phyloP scores from a whole-genome alignment of 352 stramenopile species.

The Globisporangium okanoganense region DNA sequence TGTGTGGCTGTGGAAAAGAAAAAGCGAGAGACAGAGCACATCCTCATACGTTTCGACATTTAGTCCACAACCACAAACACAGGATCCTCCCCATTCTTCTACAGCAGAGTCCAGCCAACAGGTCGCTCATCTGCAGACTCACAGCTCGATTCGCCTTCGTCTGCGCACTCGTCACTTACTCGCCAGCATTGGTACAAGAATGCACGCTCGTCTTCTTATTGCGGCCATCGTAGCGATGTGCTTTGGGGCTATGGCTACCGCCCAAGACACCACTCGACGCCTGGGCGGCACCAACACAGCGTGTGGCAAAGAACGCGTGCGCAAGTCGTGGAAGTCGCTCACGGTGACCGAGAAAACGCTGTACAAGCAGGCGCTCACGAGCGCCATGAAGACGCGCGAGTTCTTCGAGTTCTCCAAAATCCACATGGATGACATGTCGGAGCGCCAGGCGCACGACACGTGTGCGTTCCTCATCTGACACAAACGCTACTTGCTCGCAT shows the following conservation, averaged over 20 bases:
- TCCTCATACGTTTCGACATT: too few species aligned
- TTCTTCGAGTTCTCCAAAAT: conserved; percentile 33
- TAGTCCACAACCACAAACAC: too few species aligned
- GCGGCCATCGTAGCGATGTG: too few species aligned
- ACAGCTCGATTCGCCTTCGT: too few species aligned
- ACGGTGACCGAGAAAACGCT: background rate
- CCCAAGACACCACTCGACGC: background rate
- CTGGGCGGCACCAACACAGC: conserved; percentile 35
- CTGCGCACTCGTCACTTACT: background rate
- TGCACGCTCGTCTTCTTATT: background rate
- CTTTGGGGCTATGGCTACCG: background rate
- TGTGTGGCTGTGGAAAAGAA: too few species aligned
- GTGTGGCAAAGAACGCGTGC: conserved; percentile 20
- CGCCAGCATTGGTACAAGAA: background rate
- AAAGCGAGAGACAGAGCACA: too few species aligned
- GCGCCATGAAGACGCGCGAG: conserved; percentile 21
- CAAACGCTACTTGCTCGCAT: conserved; percentile 35
- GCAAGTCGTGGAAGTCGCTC: conserved; percentile 3
- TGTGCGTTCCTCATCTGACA: conserved; percentile 48
- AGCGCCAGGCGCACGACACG: conserved; percentile 24
- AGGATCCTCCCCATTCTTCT: too few species aligned
- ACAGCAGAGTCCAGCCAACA: too few species aligned
- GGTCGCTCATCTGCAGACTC: too few species aligned
- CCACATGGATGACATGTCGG: conserved; percentile 21
- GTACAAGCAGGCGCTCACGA: conserved; percentile 6